These are phyloP conservation scores for Acrocalymma vagum DNA, from an alignment of 2,329 filamentous ascomycete species.

Conservation along the genomic window DNA sequence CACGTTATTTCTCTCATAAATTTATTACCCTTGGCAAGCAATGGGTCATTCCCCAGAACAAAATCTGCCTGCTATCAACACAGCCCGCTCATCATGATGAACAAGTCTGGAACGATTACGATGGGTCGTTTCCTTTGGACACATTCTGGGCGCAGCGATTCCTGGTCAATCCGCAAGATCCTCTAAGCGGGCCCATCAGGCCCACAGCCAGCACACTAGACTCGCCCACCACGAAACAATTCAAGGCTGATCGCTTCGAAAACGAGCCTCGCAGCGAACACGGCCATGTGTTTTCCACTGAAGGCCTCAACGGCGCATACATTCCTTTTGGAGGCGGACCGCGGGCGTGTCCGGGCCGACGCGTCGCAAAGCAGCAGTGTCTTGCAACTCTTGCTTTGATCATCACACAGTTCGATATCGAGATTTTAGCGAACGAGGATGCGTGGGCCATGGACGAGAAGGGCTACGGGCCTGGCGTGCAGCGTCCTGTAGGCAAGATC, in stretches of 20 bases:
- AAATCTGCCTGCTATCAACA: not conserved
- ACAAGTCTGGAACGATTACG: slow-evolving; percentile 1
- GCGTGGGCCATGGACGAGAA: not conserved
- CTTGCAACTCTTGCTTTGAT: too few species aligned
- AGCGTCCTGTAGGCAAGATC: not conserved
- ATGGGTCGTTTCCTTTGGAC: slow-evolving; percentile 29
- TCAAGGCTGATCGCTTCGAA: too few species aligned
- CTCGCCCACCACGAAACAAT: too few species aligned
- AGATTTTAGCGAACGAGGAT: not conserved
- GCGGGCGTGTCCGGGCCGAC: slow-evolving; percentile 1
- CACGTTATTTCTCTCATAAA: not conserved
- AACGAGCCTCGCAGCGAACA: too few species aligned
- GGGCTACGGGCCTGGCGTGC: not conserved
- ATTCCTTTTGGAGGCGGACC: slow-evolving; percentile 3
- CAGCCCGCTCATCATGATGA: not conserved
- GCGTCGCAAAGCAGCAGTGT: slow-evolving; percentile 1
- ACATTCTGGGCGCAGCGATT: slow-evolving; percentile 47
- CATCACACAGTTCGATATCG: not conserved
- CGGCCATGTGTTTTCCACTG: too few species aligned
- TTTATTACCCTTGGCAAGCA: not conserved
- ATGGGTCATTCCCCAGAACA: not conserved
- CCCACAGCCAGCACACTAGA: too few species aligned
- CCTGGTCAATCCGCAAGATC: not conserved
- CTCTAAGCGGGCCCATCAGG: not conserved
- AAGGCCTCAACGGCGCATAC: not conserved